Evolutionary conservation across 352 stramenopile genomes (phyloP).

Genomic region (Thraustochytrium sp.): DNA sequence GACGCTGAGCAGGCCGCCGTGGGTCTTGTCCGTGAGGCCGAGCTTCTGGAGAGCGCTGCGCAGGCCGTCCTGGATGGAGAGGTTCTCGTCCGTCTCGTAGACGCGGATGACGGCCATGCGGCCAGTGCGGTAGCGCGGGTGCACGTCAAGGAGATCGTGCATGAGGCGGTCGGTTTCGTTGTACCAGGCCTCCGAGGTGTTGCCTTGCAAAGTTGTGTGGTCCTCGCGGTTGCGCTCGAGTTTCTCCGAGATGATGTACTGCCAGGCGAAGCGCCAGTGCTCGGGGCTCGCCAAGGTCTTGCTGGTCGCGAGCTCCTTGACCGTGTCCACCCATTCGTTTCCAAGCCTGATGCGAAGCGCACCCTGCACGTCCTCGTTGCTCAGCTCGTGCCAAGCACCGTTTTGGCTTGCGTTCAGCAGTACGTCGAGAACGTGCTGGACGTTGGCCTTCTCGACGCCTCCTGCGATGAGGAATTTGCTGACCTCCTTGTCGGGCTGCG

Average conservation of each 20-base stretch:
- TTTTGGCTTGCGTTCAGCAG: neutral
- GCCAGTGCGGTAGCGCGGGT: neutral
- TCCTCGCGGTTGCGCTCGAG: neutral
- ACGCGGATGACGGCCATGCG: conserved; percentile 7
- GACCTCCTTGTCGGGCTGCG: neutral
- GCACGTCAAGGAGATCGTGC: neutral
- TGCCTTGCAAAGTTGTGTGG: neutral
- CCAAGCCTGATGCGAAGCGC: neutral
- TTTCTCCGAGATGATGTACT: neutral
- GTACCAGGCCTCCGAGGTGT: neutral
- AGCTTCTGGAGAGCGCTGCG: neutral
- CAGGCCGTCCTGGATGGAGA: conserved; percentile 1
- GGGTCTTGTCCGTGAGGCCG: neutral
- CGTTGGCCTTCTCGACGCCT: neutral
- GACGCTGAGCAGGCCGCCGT: neutral
- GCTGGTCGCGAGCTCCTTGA: neutral
- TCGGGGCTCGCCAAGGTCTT: neutral
- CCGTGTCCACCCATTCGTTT: neutral
- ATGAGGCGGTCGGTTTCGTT: conserved; percentile 5
- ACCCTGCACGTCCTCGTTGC: neutral
- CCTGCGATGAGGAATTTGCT: neutral
- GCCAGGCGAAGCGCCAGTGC: neutral
- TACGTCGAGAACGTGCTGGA: neutral
- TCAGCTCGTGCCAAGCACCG: neutral
- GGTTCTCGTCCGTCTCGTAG: conserved; percentile 1